Evolutionary conservation across 495 filamentous ascomycete genomes (phyloP), one percentile per base, ranked within the genome.

Genomic region (Ascodesmis nigricans): DNA sequence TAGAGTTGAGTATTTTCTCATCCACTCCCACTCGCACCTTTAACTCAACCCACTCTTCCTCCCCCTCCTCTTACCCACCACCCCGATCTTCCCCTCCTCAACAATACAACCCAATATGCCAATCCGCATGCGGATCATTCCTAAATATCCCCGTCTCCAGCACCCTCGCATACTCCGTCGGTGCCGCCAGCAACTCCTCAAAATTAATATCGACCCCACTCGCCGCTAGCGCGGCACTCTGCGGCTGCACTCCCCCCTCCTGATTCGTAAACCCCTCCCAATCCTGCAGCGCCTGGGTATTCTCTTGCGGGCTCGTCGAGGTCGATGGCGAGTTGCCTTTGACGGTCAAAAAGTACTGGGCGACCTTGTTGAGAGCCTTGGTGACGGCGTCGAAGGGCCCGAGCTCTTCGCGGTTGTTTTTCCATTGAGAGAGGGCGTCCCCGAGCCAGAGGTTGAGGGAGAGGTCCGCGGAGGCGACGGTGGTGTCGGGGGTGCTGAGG

Each of bases 151-250:
- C 31, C 8, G 31, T 33, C 31, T 33, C 31, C 31, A 33, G 16
- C 31, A 33, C 7, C 7, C 31, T 15, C 31, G 31, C 31, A 21
- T 33, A 33, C 31, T 33, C 31, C 21, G 21, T 18, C 4, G 31
- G 31, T n/a, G 4, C 5, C 7, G 10, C 31, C 14, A 33, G 17
- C n/a, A 33, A 33, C 5, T 33, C 5, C 15, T 15, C 28, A 8
- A 31, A 8, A 5, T 33, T 18, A 13, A 33, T 9, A 33, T 33
- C 13, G n/a, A 33, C 9, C 13, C 21, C 31, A 8, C 10, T 33
- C 17, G 6, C 23, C 23, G 23, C 23, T 25, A 25, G 23, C 23
- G 6, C 23, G 6, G 23, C 23, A 6, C 23, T 6, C 23, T 11
- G 6, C 23, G 23, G 6, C 23, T 25, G 23, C 23, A 25, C 23